Evolutionary conservation across 305 asterid genomes (phyloP).

Genomic region (Fraxinus albicans): DNA sequence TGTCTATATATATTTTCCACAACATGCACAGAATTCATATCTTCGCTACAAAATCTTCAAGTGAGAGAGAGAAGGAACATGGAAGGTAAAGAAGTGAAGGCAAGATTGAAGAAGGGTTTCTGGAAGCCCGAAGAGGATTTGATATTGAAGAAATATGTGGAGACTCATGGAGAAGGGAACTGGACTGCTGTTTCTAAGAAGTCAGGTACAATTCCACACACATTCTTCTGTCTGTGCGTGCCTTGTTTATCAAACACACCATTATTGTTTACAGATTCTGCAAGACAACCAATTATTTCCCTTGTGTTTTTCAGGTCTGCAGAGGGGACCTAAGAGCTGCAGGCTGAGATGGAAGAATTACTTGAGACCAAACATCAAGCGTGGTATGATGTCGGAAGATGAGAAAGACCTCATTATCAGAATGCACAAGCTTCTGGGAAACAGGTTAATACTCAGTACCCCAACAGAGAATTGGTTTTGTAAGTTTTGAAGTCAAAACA

Average conservation of each 20-base stretch:
- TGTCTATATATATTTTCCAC: background rate
- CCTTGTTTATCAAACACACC: background rate
- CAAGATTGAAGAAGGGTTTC: constrained; percentile 51
- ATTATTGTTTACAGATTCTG: background rate
- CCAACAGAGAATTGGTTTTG: background rate
- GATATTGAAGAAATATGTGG: constrained; percentile 49
- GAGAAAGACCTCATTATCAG: constrained; percentile 64
- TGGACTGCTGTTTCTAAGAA: constrained; percentile 55
- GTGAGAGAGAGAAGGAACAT: constrained; percentile 8
- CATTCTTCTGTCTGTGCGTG: background rate
- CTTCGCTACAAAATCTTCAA: background rate
- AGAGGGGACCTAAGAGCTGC: constrained; percentile 58
- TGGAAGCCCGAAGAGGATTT: constrained; percentile 69
- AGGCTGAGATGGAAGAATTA: constrained; percentile 68
- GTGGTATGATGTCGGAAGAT: constrained; percentile 57
- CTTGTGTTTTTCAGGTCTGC: constrained; percentile 36
- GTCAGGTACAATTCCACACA: constrained; percentile 36
- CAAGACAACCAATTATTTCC: background rate
- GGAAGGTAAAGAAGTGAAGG: constrained; percentile 35
- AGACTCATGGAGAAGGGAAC: constrained; percentile 62
- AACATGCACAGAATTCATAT: background rate
- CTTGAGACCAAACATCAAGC: constrained; percentile 59
- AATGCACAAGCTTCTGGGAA: constrained; percentile 63
- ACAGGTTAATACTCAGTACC: constrained; percentile 36
- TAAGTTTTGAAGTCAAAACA: background rate